Evolutionary conservation across 306 rosid genomes (phyloP), one percentile per base, ranked within the genome.

Genomic region (Vigna radiata): DNA sequence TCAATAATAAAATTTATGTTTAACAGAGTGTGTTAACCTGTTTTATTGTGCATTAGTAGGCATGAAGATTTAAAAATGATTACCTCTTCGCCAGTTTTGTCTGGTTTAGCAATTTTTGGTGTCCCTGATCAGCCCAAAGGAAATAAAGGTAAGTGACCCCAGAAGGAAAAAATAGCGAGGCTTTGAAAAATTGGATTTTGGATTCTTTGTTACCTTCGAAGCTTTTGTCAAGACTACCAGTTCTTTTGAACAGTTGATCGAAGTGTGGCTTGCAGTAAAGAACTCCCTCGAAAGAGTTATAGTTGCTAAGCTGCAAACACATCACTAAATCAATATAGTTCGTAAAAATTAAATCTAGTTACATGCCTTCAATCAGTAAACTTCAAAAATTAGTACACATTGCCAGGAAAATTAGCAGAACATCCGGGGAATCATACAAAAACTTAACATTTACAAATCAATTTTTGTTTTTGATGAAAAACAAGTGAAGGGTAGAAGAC

Each of bases 201-300:
- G 8, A 39, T 48, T 39, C n/a, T 31, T 12, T 53, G 70, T 81
- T 79, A 92, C 97, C 97, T 84, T 92, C 96, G 52, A 92, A 92
- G 84, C 96, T 92, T 80, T 92, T 92, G 66, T 92, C 96, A 73
- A 92, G 97, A 83, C 96, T 92, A 44, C 97, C 97, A 37, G 97
- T 92, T 86, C 97, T 92, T 81, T 92, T 92, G 79, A 92, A 89
- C 56, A 86, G 74, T 74, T 92, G 97, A 70, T 92, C 96, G 41
- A 90, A 92, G 83, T 92, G 97, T 56, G 97, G 97, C 86, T 82
- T 84, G 88, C 97, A 92, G 76, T 92, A 92, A 43, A 90, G 90
- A 13, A 92, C 97, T 63, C 97, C 97, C 85, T 92, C 97, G 67
- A 92, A 92, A 72, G 97, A 92, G 68, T 92, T 92, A 89, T 92